Evolutionary conservation across 1,139 yeast species (phyloP), one percentile per base, ranked within the genome.

Genomic region (Debaryomyces coudertii): DNA sequence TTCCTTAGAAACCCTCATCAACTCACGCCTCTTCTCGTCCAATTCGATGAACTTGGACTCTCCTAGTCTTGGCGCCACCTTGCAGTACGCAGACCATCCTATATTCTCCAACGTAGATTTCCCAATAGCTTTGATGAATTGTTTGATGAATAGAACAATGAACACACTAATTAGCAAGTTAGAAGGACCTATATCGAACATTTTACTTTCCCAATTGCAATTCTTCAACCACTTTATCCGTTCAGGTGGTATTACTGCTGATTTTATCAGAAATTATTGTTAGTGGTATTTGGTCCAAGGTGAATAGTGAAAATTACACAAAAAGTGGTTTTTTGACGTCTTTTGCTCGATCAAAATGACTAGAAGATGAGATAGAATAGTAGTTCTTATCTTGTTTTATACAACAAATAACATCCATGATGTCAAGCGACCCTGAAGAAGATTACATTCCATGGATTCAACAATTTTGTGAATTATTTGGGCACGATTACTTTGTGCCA

Each of bases 401-500:
- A 9, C 2, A 18, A 18, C 25, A 18, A 35, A 35, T 29, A 36
- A 24, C 16, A 14, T 25, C 18, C 5, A 50, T 22, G 28, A 73
- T 74, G 79, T 72, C 78, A 16, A 69, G 73, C 42, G 78, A 70
- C 50, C 72, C 68, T 38, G 71, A 78, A 57, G 89, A 82, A 48
- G 88, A 83, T 54, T 77, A 79, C 56, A 86, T 86, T 54, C 85
- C 95, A 37, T 93, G 99, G 99, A 87, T 93, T 55, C 82, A 88
- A 52, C 89, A 87, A 58, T 92, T 86, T 66, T 90, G 97, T 63
- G 82, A 89, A 38, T 76, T 85, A 53, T 89, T 87, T 59, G 97
- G 96, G 20, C 96, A 90, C 62, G 97, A 93, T 60, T 92, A 85
- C 65, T 90, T 90, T 66, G 96, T 93, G 31, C 95, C 93, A 51